Conservation (phyloP, 2,329 filamentous ascomycete genomes). For the Fusarium odoratissimum region DNA sequence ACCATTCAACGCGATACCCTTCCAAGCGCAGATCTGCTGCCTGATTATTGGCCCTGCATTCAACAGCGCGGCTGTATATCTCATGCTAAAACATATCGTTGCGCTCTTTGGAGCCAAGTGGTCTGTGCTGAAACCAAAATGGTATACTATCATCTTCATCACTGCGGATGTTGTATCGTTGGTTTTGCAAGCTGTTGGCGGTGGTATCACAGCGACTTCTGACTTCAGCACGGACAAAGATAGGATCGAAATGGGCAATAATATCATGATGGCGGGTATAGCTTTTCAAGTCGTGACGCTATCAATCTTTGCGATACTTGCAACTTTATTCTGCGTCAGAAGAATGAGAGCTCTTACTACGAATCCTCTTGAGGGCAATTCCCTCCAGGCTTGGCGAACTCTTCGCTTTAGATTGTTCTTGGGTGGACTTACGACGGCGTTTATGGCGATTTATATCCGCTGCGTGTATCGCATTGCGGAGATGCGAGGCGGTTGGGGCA, state of each 20-base stretch:
- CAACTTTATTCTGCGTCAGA: background rate
- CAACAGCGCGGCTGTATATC: conserved; percentile 18
- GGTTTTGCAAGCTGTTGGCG: conserved; percentile 3
- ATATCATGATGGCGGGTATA: conserved; percentile 14
- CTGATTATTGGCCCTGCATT: conserved; percentile 17
- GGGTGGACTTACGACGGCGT: background rate
- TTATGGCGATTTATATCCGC: conserved; percentile 11
- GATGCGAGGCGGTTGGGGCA: conserved; percentile 10
- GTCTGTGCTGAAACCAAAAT: conserved; percentile 11
- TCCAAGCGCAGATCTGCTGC: conserved; percentile 11
- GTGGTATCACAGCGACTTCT: conserved; percentile 10
- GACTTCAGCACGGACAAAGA: background rate
- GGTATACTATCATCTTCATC: conserved; percentile 21
- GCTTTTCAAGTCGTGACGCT: conserved; percentile 13
- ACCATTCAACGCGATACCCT: background rate
- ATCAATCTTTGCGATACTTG: background rate
- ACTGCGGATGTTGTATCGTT: conserved; percentile 2
- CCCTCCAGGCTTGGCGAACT: background rate
- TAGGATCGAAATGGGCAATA: background rate
- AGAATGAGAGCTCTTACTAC: background rate
- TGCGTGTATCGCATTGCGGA: conserved; percentile 23
- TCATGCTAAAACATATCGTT: conserved; percentile 16
- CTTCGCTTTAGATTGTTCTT: background rate
- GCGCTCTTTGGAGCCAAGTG: conserved; percentile 3
- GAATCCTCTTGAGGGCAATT: background rate